These are phyloP conservation scores for Chaetomiaceae sp. DNA, from an alignment of 2,329 filamentous ascomycete species.

Conservation along the genomic window DNA sequence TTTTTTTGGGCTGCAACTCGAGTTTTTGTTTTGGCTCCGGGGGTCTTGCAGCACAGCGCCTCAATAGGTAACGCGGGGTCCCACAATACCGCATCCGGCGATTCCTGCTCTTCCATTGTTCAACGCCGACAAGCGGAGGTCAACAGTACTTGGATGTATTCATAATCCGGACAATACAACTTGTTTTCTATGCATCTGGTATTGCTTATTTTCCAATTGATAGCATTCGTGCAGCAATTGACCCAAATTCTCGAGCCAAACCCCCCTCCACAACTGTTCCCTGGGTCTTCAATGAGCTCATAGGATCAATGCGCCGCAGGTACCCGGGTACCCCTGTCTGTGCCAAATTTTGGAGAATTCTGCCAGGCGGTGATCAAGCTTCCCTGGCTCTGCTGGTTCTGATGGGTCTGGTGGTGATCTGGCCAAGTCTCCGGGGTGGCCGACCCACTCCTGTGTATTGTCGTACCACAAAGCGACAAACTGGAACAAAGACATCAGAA, in stretches of 20 bases:
- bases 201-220: constrained; percentile 1
- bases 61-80: constrained; percentile 12
- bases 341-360: constrained; percentile 1
- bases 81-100: constrained; percentile 21
- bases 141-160: not conserved
- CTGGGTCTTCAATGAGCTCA: constrained; percentile 13
- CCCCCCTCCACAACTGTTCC: not conserved
- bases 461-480: too few relatives aligned
- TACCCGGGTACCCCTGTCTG: constrained; percentile 15
- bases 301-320: constrained; percentile 6
- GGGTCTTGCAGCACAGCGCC: constrained; percentile 5
- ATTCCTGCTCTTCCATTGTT: not conserved
- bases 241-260: not conserved
- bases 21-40: constrained; percentile 16
- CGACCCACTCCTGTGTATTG: not conserved
- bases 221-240: not conserved
- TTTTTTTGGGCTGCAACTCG: constrained; percentile 15
- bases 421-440: not conserved
- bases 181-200: too few relatives aligned
- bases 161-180: not conserved
- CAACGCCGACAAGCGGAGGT: not conserved
- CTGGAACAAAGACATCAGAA: too few relatives aligned
- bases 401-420: not conserved
- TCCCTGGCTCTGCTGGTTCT: not conserved
- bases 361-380: constrained; percentile 16